phyloP scores from a whole-genome alignment of 1,139 yeast genomes.

The Arxiozyma heterogenica region DNA sequence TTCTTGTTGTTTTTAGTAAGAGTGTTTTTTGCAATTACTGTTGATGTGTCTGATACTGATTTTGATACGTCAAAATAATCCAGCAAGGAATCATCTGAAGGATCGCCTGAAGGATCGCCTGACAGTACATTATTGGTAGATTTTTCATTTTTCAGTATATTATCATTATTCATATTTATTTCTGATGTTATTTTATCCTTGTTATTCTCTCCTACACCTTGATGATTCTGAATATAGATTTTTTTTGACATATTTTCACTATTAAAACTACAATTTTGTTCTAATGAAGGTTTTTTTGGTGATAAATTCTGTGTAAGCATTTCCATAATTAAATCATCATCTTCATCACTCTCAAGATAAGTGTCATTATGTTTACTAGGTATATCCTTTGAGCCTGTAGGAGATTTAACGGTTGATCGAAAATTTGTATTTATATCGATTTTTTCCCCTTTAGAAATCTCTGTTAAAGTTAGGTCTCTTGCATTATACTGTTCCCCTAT shows the following conservation, averaged over 20 bases:
- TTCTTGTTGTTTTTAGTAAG: not conserved
- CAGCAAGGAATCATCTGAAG: slow-evolving; percentile 8
- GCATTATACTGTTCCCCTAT: not conserved
- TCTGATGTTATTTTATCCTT: too few relatives aligned
- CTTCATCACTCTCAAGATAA: slow-evolving; percentile 2
- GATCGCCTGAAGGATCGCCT: slow-evolving; percentile 3
- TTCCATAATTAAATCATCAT: slow-evolving; percentile 7
- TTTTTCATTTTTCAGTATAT: not conserved
- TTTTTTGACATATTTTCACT: not conserved
- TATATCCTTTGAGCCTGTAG: not conserved
- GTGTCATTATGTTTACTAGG: not conserved
- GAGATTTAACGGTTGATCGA: not conserved
- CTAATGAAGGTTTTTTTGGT: not conserved
- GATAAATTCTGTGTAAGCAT: slow-evolving; percentile 4
- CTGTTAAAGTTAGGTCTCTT: not conserved
- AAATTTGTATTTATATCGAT: too few relatives aligned
- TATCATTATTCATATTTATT: too few relatives aligned
- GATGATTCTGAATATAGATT: too few relatives aligned
- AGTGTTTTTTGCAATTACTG: not conserved
- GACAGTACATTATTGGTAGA: not conserved
- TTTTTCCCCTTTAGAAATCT: not conserved
- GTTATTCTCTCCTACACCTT: not conserved
- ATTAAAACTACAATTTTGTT: not conserved
- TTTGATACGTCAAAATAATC: slow-evolving; percentile 13
- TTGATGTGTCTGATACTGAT: not conserved